Evolutionary conservation across 148 eudicot species (phyloP), one percentile per base, ranked within the genome.

Genomic region (Chenopodium album): DNA sequence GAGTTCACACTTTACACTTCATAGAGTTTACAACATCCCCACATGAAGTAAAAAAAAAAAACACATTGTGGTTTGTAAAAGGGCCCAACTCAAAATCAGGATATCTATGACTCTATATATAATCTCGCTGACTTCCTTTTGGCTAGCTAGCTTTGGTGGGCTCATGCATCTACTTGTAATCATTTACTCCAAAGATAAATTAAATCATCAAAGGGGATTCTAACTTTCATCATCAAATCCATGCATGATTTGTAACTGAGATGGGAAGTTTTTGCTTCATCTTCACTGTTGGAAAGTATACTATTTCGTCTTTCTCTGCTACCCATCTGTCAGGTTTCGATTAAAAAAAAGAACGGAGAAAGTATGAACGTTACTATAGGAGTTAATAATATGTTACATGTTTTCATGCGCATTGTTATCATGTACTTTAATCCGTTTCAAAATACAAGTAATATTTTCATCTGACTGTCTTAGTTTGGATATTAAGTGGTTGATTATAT

Each of bases 221-320:
- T 37, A 37, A 37, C 41, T 37, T 37, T 37, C 0, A 5, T 37
- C 41, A 37, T 37, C 41, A 37, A 4, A 37, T 37, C 7, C 41
- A 37, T 34, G 37, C 52, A 47, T 48, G 54, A 48, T 48, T 86
- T 73, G 75, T 77, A 85, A 92, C 84, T n/a, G 85, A 83, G 86
- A 95, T 90, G 1, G 97, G 94, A 44, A 95, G 86, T 88, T 84
- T 92, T 83, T 86, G 77, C 88, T 85, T 95, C 95, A 93, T 93
- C 89, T 88, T 92, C 44, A 95, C 98, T 8, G 96, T 92, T 59
- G 98, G 98, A 79, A 95, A 95, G 82, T 92, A 87, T 76, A 91
- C 78, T 75, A 95, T 92, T 28, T 95, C 96, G 75, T 95, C 98
- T 72, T 88, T 81, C 84, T 87, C 92, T 0, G 98, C 98, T 48